Evolutionary conservation across 2,329 filamentous ascomycete species (phyloP).

Genomic region (Blastomyces percursus): DNA sequence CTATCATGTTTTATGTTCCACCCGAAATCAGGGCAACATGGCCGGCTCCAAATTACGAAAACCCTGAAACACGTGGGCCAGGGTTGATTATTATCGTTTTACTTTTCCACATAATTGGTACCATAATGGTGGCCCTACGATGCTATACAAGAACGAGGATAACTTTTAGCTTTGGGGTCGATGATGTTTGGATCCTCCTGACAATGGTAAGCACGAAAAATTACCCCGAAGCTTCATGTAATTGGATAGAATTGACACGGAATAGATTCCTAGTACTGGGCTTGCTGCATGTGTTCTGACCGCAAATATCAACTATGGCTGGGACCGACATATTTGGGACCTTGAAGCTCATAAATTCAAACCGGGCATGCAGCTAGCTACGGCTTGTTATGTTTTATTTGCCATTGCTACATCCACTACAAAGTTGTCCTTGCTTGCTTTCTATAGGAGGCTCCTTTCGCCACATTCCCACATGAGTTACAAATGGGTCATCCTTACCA

Average conservation of each 20-base stretch:
- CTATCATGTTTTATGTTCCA: slow-evolving; percentile 3
- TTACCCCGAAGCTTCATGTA: not conserved
- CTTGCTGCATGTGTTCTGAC: slow-evolving; percentile 4
- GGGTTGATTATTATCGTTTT: slow-evolving; percentile 15
- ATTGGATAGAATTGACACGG: not conserved
- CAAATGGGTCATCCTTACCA: not conserved
- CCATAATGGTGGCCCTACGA: not conserved
- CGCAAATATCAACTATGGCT: slow-evolving; percentile 4
- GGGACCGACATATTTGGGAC: slow-evolving; percentile 6
- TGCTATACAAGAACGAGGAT: slow-evolving; percentile 3
- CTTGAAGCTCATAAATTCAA: slow-evolving; percentile 3
- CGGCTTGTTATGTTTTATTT: not conserved
- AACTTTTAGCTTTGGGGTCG: slow-evolving; percentile 4
- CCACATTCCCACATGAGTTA: not conserved
- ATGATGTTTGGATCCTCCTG: slow-evolving; percentile 5
- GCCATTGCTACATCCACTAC: not conserved
- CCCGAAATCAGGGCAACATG: slow-evolving; percentile 12
- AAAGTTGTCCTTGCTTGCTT: slow-evolving; percentile 1
- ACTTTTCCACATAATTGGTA: not conserved
- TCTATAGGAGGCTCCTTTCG: slow-evolving; percentile 2
- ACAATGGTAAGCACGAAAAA: not conserved
- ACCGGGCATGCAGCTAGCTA: slow-evolving; percentile 6
- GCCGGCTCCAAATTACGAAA: slow-evolving; percentile 21
- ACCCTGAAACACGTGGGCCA: slow-evolving; percentile 18
- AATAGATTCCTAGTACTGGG: slow-evolving; percentile 5